A percentile compares a stretch with the other conserved stretches of the same genome.
These are phyloP conservation scores for Colletotrichum coccodes DNA, from an alignment of 2,329 filamentous ascomycete genomes.

Conservation along the genomic window DNA sequence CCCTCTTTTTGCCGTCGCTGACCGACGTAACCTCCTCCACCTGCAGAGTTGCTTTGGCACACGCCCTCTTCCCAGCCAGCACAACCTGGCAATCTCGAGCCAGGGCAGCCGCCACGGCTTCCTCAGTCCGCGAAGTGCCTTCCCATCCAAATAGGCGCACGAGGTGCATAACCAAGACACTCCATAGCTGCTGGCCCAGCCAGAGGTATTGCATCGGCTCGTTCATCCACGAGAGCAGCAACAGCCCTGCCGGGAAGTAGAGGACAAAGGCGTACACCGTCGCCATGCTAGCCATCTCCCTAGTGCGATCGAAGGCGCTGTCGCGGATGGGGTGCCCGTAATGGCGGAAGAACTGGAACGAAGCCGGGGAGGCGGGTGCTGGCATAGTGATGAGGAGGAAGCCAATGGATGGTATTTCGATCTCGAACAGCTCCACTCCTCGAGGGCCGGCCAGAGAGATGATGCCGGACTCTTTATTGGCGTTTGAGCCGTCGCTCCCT, in stretches of 20 bases:
- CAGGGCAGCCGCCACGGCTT: not conserved
- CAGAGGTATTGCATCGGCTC: conserved; percentile 34
- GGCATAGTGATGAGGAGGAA: conserved; percentile 34
- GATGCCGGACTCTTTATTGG: not conserved
- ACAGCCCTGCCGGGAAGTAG: not conserved
- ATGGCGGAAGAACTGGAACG: conserved; percentile 35
- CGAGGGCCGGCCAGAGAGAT: not conserved
- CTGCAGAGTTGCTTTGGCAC: not conserved
- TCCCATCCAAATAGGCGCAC: not conserved
- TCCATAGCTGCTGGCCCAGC: conserved; percentile 36
- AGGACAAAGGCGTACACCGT: not conserved
- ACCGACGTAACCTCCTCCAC: not conserved
- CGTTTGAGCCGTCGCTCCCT: not conserved
- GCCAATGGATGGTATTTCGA: conserved; percentile 33
- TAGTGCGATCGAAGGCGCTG: not conserved
- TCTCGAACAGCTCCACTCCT: not conserved
- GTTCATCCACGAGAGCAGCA: conserved; percentile 33
- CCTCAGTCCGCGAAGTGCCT: not conserved
- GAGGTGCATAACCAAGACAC: conserved; percentile 35
- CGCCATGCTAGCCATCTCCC: not conserved
- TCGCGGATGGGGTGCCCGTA: conserved; percentile 16
- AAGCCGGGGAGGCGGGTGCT: not conserved
- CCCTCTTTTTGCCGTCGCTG: not conserved
- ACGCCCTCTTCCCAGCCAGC: not conserved
- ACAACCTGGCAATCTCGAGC: not conserved